Evolutionary conservation across 164 flowering plant genomes (phyloP).

Genomic region (Kalanchoe fedtschenkoi): DNA sequence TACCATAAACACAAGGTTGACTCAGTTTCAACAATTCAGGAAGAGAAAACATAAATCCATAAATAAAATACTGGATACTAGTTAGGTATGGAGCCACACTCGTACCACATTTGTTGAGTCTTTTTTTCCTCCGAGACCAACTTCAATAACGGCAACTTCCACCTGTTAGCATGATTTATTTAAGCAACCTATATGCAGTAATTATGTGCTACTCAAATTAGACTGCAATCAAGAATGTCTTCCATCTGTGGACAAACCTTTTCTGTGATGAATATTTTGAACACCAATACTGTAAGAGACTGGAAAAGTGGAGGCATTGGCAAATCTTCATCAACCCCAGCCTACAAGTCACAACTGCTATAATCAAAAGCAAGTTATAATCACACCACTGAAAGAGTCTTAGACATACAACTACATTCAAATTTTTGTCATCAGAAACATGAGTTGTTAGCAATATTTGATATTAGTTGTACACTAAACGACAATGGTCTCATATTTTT

Average conservation of each 20-base stretch:
- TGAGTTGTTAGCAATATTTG: no score
- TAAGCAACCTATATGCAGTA: background rate
- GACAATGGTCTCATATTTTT: no score
- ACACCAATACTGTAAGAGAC: constrained; percentile 79
- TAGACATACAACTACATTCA: no score
- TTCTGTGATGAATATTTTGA: constrained; percentile 59
- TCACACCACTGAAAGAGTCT: no score
- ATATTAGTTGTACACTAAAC: no score
- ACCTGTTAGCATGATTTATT: constrained; percentile 31
- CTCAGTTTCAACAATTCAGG: background rate
- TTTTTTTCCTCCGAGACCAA: constrained; percentile 68
- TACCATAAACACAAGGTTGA: no score
- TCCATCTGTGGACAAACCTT: constrained; percentile 62
- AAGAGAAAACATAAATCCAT: background rate
- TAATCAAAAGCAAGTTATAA: constrained; percentile 7
- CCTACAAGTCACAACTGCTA: constrained; percentile 35
- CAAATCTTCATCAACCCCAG: constrained; percentile 45
- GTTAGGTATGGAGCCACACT: no score
- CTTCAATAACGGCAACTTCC: constrained; percentile 88
- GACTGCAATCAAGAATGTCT: no score
- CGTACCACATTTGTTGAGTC: constrained; percentile 94
- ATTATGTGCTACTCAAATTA: no score
- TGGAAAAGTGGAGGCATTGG: constrained; percentile 93
- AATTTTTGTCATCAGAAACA: no score
- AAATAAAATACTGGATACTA: no score